Percentiles rank a stretch among this genome's conserved stretches.
These are phyloP conservation scores for Myochromella boudieri DNA, from an alignment of 768 basidiomycete species.

Conservation along the genomic window DNA sequence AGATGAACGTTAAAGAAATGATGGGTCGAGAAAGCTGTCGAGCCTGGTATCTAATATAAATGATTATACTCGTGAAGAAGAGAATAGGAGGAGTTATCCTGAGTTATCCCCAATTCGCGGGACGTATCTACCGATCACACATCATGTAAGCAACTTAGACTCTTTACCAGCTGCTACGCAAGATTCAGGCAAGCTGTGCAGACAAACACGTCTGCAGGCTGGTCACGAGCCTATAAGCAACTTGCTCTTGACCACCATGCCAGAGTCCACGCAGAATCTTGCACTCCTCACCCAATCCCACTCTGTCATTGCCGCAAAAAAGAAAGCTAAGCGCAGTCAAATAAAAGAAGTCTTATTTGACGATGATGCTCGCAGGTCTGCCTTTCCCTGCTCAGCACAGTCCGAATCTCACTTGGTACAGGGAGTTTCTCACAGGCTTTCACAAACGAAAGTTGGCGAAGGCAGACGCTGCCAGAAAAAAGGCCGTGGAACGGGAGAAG, in stretches of 20 bases:
- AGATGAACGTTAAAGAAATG: slow-evolving; percentile 3
- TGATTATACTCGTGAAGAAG: slow-evolving; percentile 15
- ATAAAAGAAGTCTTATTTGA: slow-evolving; percentile 85
- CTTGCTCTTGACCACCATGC: slow-evolving; percentile 12
- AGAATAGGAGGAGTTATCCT: slow-evolving; percentile 2
- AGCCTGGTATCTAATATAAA: slow-evolving; percentile 13
- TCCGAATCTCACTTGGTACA: slow-evolving; percentile 29
- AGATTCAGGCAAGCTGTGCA: too few relatives aligned
- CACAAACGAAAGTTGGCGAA: slow-evolving; percentile 89
- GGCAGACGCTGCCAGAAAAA: slow-evolving; percentile 71
- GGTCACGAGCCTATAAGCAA: too few relatives aligned
- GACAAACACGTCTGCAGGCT: too few relatives aligned
- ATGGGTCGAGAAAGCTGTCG: slow-evolving; percentile 6
- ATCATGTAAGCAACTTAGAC: slow-evolving; percentile 18
- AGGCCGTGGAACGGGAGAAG: slow-evolving; percentile 76
- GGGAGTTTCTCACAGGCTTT: slow-evolving; percentile 92
- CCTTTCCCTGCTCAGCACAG: slow-evolving; percentile 8
- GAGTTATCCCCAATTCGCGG: neutral
- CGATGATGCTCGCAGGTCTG: slow-evolving; percentile 77
- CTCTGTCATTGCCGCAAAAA: slow-evolving; percentile 64
- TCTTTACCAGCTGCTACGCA: too few relatives aligned
- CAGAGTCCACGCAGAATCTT: slow-evolving; percentile 33
- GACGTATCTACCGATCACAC: slow-evolving; percentile 11
- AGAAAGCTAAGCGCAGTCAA: slow-evolving; percentile 62
- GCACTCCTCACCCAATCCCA: slow-evolving; percentile 63